Base-by-base conservation (phyloP, 2,329 filamentous ascomycete genomes). In the Penicillium thymicola region DNA sequence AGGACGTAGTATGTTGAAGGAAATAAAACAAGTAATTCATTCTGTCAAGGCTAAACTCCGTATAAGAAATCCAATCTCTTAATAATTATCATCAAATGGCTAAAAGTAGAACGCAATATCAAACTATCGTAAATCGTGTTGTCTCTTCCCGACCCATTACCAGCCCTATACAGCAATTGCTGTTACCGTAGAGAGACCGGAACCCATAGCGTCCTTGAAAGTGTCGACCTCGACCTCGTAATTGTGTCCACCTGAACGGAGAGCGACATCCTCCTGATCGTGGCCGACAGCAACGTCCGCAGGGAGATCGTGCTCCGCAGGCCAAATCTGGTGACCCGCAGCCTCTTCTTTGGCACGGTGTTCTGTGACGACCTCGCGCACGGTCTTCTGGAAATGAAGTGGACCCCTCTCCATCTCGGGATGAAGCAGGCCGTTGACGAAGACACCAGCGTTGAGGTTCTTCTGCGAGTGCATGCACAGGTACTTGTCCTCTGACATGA, bases 401-500 rank as follows among this genome's bases (percentile, higher is more conserved):
- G 82, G 81, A 2, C 81, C 81, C 67, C 82, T 79, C 68, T 88
- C 85, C 75, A 82, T 79, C 44, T 77, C 73, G 0, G 85, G 84
- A 68, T 87, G 85, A 68, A 87, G 73, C 67, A 85, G 80, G 47
- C 85, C 85, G 65, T 84, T 87, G 68, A 85, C 75, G 59, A 85
- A 87, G 46, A 86, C 78, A 7, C 85, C 84, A 0, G 80, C 76
- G 67, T 83, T 82, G 60, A 88, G 76, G 69, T 87, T 88, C 70
- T 78, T 78, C 68, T 88, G 85, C 0, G 82, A 79, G 13, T 76
- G 76, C 59, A 79, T 73, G 72, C 84, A 87, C n/a, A 87, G 79
- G 23, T 81, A 77, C 67, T 87, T 87, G 72, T 88, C 85, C 68
- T 88, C 85, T 1, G 79, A 79, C 82, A 87, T 83, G 72, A 88